A percentile compares a stretch with the other conserved stretches of the same genome.
Evolutionary conservation across 768 basidiomycete genomes (phyloP).

Genomic region (Leccinum uliginosum): DNA sequence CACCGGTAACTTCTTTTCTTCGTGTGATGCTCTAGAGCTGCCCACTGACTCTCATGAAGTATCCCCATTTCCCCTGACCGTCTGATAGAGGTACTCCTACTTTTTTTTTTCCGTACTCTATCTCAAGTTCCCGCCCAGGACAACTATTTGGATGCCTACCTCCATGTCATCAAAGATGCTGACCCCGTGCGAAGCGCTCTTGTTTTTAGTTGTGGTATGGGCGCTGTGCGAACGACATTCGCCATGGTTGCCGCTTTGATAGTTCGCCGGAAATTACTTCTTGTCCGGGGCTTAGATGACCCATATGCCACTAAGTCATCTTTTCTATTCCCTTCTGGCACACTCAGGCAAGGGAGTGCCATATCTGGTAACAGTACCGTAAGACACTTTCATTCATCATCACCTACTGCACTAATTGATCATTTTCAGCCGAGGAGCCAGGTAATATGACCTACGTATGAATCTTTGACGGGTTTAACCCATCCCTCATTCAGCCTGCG

Average conservation of each 20-base stretch:
- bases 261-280: slow-evolving; percentile 71
- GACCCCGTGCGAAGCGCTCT: slow-evolving; percentile 80
- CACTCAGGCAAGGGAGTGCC: slow-evolving; percentile 13
- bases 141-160: slow-evolving; percentile 93
- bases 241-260: slow-evolving; percentile 95
- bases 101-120: not conserved
- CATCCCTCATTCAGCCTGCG: slow-evolving; percentile 27
- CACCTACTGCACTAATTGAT: not conserved
- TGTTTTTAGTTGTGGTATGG: slow-evolving; percentile 96
- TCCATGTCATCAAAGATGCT: slow-evolving; percentile 70
- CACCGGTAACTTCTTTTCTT: slow-evolving; percentile 50
- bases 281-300: slow-evolving; percentile 63
- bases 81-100: slow-evolving; percentile 68
- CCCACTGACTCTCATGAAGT: slow-evolving; percentile 34
- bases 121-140: slow-evolving; percentile 43
- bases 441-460: slow-evolving; percentile 15
- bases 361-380: slow-evolving; percentile 50
- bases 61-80: slow-evolving; percentile 95
- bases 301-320: slow-evolving; percentile 57
- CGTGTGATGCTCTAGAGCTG: slow-evolving; percentile 9
- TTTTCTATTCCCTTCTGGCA: slow-evolving; percentile 6
- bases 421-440: slow-evolving; percentile 24
- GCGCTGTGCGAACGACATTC: slow-evolving; percentile 93
- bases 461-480: slow-evolving; percentile 7
- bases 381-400: slow-evolving; percentile 11